Percentiles rank a stretch among this genome's conserved stretches.
These are phyloP conservation scores for Sphaerulina vaccinii DNA, from an alignment of 2,329 filamentous ascomycete genomes.

Conservation along the genomic window DNA sequence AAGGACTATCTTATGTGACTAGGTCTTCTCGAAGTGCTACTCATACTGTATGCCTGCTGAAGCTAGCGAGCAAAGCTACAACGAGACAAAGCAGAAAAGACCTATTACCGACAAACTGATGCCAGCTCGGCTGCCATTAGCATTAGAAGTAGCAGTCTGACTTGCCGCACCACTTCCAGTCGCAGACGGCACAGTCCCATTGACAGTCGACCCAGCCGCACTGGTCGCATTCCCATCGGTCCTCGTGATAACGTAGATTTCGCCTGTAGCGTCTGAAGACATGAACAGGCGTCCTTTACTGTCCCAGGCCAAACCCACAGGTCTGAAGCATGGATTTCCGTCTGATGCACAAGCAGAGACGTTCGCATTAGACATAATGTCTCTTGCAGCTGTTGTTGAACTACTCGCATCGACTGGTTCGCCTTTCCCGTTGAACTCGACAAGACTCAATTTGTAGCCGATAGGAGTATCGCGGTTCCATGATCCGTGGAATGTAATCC, in stretches of 20 bases:
- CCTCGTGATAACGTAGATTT: slow-evolving; percentile 57
- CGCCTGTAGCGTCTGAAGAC: slow-evolving; percentile 62
- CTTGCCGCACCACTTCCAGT: slow-evolving; percentile 6
- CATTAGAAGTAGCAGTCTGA: neutral
- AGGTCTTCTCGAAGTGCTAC: no score
- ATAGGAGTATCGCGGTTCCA: slow-evolving; percentile 55
- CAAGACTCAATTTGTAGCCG: slow-evolving; percentile 52
- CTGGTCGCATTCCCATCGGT: slow-evolving; percentile 21
- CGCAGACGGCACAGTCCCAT: slow-evolving; percentile 3
- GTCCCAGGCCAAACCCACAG: slow-evolving; percentile 58
- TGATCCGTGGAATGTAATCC: slow-evolving; percentile 69
- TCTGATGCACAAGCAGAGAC: slow-evolving; percentile 54
- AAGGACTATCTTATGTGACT: no score
- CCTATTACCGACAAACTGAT: no score
- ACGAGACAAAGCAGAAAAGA: no score
- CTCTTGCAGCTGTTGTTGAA: slow-evolving; percentile 45
- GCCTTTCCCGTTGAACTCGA: slow-evolving; percentile 50
- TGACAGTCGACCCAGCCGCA: slow-evolving; percentile 23
- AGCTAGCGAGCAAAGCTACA: no score
- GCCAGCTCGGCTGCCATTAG: no score
- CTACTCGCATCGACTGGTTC: slow-evolving; percentile 45
- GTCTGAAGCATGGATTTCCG: slow-evolving; percentile 62
- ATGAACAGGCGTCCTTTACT: slow-evolving; percentile 58
- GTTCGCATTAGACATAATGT: slow-evolving; percentile 57
- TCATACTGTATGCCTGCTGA: no score